Evolutionary conservation across 352 stramenopile genomes (phyloP).

Genomic region (Phytopythium kandeliae): DNA sequence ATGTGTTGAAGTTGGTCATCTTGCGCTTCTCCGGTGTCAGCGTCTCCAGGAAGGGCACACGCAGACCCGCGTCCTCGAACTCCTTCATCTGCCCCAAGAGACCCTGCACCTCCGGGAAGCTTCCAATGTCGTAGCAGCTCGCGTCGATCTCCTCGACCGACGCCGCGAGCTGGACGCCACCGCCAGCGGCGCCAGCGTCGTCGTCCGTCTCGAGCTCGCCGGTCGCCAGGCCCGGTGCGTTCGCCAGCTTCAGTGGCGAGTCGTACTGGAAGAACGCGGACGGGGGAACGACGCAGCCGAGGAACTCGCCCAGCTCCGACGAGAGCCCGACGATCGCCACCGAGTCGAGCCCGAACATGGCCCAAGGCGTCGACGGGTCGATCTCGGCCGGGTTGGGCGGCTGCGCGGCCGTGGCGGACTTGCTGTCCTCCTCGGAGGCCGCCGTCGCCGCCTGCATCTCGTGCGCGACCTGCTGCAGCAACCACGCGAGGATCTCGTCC

Average conservation of each 20-base stretch:
- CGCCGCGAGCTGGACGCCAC: background rate
- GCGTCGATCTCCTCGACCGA: conserved; percentile 53
- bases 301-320: conserved; percentile 56
- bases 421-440: conserved; percentile 7
- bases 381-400: conserved; percentile 20
- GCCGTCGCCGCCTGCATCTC: conserved; percentile 24
- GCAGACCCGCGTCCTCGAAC: conserved; percentile 61
- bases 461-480: conserved; percentile 56
- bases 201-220: conserved; percentile 35
- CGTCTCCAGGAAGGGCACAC: conserved; percentile 64
- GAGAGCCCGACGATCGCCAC: conserved; percentile 62
- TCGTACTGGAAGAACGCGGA: conserved; percentile 71
- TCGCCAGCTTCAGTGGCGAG: conserved; percentile 48
- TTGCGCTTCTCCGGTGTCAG: conserved; percentile 61
- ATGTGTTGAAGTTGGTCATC: conserved; percentile 85
- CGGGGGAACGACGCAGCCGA: conserved; percentile 62
- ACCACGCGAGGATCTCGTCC: conserved; percentile 68
- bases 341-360: conserved; percentile 58
- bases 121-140: conserved; percentile 59
- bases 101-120: conserved; percentile 58
- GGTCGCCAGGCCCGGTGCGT: conserved; percentile 46
- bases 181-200: conserved; percentile 8
- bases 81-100: conserved; percentile 70
- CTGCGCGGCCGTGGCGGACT: background rate
- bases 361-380: conserved; percentile 54